Evolutionary conservation across 257 asterid genomes (phyloP).

Genomic region (Jaltomata sinuosa): DNA sequence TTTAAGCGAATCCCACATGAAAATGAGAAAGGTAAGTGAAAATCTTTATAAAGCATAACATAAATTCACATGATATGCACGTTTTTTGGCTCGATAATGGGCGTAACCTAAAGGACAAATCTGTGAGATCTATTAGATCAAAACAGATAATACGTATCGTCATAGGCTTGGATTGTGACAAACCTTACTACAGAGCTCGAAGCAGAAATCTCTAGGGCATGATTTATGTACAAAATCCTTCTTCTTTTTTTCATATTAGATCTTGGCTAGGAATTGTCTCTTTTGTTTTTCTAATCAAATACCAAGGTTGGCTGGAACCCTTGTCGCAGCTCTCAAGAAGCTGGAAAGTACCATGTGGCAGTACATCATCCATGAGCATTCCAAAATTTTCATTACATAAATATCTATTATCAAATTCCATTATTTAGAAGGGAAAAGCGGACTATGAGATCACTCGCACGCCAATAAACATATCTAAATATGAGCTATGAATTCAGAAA

Average conservation of each 20-base stretch:
- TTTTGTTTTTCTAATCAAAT: too few relatives aligned
- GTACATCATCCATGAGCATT: not conserved
- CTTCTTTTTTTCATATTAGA: not conserved
- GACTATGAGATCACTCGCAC: not conserved
- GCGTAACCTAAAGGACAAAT: not conserved
- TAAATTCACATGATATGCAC: not conserved
- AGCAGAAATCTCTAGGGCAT: too few relatives aligned
- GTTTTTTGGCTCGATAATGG: not conserved
- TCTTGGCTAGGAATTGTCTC: not conserved
- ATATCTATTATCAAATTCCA: not conserved
- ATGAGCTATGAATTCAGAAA: too few relatives aligned
- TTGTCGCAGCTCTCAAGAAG: too few relatives aligned
- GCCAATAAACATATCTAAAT: not conserved
- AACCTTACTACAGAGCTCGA: not conserved
- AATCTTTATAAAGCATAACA: rapidly evolving
- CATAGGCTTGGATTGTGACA: not conserved
- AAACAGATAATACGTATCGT: too few relatives aligned
- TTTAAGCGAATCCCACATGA: not conserved
- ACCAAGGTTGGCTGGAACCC: too few relatives aligned
- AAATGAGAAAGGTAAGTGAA: not conserved
- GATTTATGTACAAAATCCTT: too few relatives aligned
- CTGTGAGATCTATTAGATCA: too few relatives aligned
- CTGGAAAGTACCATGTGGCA: not conserved
- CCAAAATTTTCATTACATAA: not conserved
- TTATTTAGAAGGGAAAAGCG: not conserved